Base-by-base conservation (phyloP, 2,329 filamentous ascomycete species). In the Coniella lustricola region DNA sequence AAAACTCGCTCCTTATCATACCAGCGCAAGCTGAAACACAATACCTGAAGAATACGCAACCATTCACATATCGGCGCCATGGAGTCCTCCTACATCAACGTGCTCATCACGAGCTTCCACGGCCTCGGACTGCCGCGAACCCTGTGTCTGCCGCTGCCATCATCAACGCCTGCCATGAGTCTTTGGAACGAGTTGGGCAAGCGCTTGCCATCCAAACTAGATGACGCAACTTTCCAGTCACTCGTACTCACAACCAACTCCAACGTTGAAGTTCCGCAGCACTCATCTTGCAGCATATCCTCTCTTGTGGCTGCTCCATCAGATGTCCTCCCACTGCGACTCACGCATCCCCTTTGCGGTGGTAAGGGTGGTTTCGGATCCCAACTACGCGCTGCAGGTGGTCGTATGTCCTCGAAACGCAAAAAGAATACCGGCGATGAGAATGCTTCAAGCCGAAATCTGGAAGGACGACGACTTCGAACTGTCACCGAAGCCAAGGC, bases 291-390 rank as follows among this genome's bases (percentile, higher is more conserved):
- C 0, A 72, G 77, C 2, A 70, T 94, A 22, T 77, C 79, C 10
- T 73, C 75, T 17, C 74, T 93, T 33, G 70, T 75, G 3, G 62
- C 65, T 31, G 57, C 60, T 4, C n/a, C 43, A 3, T 54, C 77
- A 46, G 80, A 85, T 71, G 81, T 97, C 56, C 75, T 98, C 14
- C 84, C 90, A 0, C 77, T 98, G 3, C 87, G 90, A 46, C 80
- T 98, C 25, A 84, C 82, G 7, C 74, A 84, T 2, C 85, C 86
- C 5, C 71, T 96, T 34, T 87, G 85, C 58, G 93, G 94, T 71
- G 94, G 94, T 63, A 98, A 98, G 64, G 93, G 93, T 67, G 93
- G 93, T 61, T 98, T 98, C 64, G 93, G 93, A 46, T 97, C 91
- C 2, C 94, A 98, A 66, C 82, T 98, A 33, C 88, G 94, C 62